A percentile compares a stretch with the other conserved stretches of the same genome.
Conservation (phyloP, 1,284 basidiomycete species). For the Sanghuangporus baumii region DNA sequence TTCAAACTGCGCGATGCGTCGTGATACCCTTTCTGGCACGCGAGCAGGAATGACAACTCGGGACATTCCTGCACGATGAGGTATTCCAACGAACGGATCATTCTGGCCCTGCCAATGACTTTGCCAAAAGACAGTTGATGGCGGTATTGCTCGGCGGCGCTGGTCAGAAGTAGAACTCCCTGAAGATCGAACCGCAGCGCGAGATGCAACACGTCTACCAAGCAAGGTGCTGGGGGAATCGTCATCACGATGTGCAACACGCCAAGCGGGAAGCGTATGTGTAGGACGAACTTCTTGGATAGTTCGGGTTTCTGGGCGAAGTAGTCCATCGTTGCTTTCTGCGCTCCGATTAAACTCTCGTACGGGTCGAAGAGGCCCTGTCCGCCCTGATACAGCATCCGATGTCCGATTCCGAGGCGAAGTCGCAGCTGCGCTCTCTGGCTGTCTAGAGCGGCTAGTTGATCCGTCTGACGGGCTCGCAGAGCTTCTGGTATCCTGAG, state of each 20-base stretch:
- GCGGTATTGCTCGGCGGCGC: not conserved
- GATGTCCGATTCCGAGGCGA: constrained; percentile 1
- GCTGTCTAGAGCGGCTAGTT: not conserved
- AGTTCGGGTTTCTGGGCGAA: not conserved
- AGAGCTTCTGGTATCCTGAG: not conserved
- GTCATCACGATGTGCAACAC: constrained; percentile 17
- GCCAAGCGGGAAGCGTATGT: constrained; percentile 28
- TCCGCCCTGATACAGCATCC: not conserved
- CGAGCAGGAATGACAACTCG: not conserved
- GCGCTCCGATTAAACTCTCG: not conserved
- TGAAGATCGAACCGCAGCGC: constrained; percentile 32
- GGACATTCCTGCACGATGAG: not conserved
- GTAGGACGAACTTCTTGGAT: not conserved
- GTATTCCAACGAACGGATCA: not conserved
- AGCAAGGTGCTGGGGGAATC: constrained; percentile 28
- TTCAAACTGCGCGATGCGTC: not conserved
- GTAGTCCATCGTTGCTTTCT: not conserved
- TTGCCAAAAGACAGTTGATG: not conserved
- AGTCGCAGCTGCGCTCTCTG: not conserved
- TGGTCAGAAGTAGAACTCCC: constrained; percentile 2
- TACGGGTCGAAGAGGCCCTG: not conserved
- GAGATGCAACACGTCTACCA: constrained; percentile 46
- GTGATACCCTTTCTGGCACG: not conserved
- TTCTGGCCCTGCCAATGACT: not conserved
- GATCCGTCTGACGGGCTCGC: not conserved